A percentile compares a stretch with the other conserved stretches of the same genome.
These are phyloP conservation scores for Tothia fuscella DNA, from an alignment of 2,329 filamentous ascomycete species.

Conservation along the genomic window DNA sequence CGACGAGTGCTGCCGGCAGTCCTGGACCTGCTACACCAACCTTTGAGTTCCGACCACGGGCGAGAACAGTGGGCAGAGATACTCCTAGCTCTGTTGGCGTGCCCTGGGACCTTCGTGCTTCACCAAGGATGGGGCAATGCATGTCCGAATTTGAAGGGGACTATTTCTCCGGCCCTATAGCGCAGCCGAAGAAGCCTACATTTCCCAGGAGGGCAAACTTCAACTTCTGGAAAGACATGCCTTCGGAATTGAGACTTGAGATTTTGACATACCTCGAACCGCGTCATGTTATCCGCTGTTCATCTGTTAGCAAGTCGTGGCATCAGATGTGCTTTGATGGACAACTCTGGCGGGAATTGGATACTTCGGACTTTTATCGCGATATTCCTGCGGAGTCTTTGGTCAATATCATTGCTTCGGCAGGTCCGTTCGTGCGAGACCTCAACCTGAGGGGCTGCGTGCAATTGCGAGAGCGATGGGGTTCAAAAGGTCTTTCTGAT, in stretches of 20 bases:
- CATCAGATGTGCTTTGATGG: conserved; percentile 83
- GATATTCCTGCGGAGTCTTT: conserved; percentile 76
- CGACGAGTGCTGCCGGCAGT: conserved; percentile 38
- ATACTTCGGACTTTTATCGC: conserved; percentile 73
- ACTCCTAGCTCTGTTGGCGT: conserved; percentile 46
- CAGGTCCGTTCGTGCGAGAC: conserved; percentile 81
- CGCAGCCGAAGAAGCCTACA: conserved; percentile 15
- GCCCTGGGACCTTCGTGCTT: conserved; percentile 48
- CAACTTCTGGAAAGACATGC: conserved; percentile 71
- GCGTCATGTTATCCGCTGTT: conserved; percentile 68
- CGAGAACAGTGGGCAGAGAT: conserved; percentile 42
- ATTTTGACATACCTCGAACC: conserved; percentile 67
- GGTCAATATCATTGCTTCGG: conserved; percentile 70
- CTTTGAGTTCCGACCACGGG: conserved; percentile 39
- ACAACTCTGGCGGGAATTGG: conserved; percentile 78
- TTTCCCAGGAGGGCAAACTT: conserved; percentile 30
- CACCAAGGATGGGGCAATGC: conserved; percentile 23
- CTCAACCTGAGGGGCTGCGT: conserved; percentile 86
- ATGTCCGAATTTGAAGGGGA: conserved; percentile 29
- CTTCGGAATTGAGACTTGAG: conserved; percentile 67
- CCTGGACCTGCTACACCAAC: conserved; percentile 34
- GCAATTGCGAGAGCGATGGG: conserved; percentile 74
- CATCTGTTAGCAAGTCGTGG: conserved; percentile 66
- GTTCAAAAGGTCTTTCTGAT: conserved; percentile 63
- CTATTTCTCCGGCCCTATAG: conserved; percentile 34